Percentiles rank a stretch among this genome's conserved stretches.
phyloP scores from a whole-genome alignment of 2,329 filamentous ascomycete genomes.

The Blastomyces silverae region DNA sequence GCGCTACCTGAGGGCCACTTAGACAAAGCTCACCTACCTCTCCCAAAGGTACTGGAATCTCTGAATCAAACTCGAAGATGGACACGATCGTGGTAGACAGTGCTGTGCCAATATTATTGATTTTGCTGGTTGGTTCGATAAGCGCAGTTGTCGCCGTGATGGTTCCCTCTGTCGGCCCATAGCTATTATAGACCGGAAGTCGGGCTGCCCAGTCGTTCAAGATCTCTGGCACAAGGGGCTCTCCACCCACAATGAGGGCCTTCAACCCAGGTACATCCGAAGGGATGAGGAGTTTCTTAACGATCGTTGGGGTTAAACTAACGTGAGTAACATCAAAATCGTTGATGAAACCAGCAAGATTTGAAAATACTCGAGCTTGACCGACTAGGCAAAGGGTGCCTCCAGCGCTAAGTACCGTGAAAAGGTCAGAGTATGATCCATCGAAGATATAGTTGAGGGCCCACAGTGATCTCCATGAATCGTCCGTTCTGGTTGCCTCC shows the following conservation, averaged over 20 bases:
- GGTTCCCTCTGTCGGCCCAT: conserved; percentile 34
- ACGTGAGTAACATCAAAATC: conserved; percentile 64
- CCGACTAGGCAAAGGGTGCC: conserved; percentile 69
- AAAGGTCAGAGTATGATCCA: conserved; percentile 81
- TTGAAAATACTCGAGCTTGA: conserved; percentile 65
- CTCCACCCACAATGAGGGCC: conserved; percentile 73
- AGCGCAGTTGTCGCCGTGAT: conserved; percentile 31
- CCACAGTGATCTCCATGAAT: conserved; percentile 59
- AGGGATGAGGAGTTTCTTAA: conserved; percentile 67
- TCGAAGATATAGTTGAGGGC: conserved; percentile 79
- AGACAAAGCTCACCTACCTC: conserved; percentile 30
- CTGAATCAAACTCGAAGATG: conserved; percentile 27
- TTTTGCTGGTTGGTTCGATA: conserved; percentile 24
- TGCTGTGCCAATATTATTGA: conserved; percentile 31
- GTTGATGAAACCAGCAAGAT: conserved; percentile 62
- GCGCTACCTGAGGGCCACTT: conserved; percentile 27
- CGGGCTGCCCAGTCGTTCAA: conserved; percentile 55
- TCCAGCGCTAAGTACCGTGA: conserved; percentile 70
- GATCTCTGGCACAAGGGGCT: conserved; percentile 66
- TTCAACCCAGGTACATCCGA: conserved; percentile 60
- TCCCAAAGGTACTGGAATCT: conserved; percentile 25
- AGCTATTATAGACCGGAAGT: conserved; percentile 26
- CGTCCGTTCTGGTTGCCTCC: conserved; percentile 58
- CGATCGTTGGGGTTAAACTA: conserved; percentile 69
- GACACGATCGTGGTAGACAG: conserved; percentile 26